A percentile compares a stretch with the other conserved stretches of the same genome.
Evolutionary conservation across 1,284 basidiomycete genomes (phyloP).

Genomic region (Polyporus tsugae): DNA sequence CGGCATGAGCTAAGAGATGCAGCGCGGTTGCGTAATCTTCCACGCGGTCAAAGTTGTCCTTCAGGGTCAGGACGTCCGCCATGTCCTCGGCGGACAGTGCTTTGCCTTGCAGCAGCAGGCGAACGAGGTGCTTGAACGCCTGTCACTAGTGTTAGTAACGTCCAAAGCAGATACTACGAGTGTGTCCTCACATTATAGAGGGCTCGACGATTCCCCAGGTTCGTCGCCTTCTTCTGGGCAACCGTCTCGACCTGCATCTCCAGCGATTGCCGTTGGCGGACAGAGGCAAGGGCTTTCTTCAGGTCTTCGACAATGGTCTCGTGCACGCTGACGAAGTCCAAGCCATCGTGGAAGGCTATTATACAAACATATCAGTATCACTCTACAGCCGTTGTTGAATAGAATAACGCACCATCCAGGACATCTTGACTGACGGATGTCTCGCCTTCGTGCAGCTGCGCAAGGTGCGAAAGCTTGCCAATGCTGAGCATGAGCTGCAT

Average conservation of each 20-base stretch:
- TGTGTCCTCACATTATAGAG: conserved; percentile 51
- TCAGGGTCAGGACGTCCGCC: conserved; percentile 76
- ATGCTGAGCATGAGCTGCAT: conserved; percentile 88
- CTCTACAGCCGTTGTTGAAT: not conserved
- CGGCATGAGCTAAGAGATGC: conserved; percentile 62
- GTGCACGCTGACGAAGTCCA: conserved; percentile 81
- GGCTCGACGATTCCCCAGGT: conserved; percentile 52
- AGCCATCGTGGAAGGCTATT: conserved; percentile 73
- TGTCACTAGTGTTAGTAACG: conserved; percentile 36
- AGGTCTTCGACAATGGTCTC: conserved; percentile 69
- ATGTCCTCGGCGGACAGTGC: conserved; percentile 73
- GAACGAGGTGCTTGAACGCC: conserved; percentile 73
- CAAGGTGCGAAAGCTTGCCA: conserved; percentile 87
- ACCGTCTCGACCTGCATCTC: conserved; percentile 75
- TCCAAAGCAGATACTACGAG: not conserved
- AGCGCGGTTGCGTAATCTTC: conserved; percentile 73
- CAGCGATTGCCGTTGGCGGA: conserved; percentile 66
- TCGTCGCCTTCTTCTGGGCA: conserved; percentile 59
- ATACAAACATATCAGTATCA: conserved; percentile 19
- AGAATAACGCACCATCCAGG: conserved; percentile 58
- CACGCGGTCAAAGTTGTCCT: conserved; percentile 63
- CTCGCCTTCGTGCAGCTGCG: conserved; percentile 72
- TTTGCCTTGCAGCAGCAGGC: conserved; percentile 73
- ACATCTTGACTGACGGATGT: conserved; percentile 52
- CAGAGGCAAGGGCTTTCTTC: conserved; percentile 52